A percentile compares a stretch with the other conserved stretches of the same genome.
phyloP scores from a whole-genome alignment of 1,284 basidiomycete genomes.

The Sanghuangporus sanghuang region DNA sequence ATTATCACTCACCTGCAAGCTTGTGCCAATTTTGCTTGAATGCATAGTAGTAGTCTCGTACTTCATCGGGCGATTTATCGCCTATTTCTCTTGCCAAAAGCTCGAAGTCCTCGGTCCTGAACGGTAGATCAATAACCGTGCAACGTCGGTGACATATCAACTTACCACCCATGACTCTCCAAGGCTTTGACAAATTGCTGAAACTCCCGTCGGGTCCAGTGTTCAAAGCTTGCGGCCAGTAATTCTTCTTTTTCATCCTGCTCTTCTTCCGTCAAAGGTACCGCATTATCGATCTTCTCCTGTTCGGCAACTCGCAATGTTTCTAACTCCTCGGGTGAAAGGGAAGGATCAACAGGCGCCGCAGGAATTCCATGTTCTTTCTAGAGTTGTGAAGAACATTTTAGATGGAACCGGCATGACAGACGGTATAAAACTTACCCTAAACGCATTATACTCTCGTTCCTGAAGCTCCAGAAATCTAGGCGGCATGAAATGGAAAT shows the following conservation, averaged over 20 bases:
- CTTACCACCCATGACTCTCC: conserved; percentile 84
- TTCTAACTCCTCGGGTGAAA: conserved; percentile 83
- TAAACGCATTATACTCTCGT: conserved; percentile 79
- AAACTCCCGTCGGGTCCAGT: conserved; percentile 92
- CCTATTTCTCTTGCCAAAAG: conserved; percentile 83
- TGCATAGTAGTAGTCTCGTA: conserved; percentile 76
- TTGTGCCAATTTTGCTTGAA: conserved; percentile 92
- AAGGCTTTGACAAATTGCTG: conserved; percentile 85
- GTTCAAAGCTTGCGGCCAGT: conserved; percentile 77
- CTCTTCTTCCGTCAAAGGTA: conserved; percentile 86
- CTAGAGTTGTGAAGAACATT: conserved; percentile 29
- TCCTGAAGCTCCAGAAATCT: conserved; percentile 84
- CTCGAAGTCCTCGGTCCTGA: conserved; percentile 69
- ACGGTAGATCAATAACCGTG: neutral
- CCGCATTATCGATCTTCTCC: conserved; percentile 83
- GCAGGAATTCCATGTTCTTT: conserved; percentile 74
- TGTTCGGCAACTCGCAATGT: conserved; percentile 79
- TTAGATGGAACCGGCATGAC: neutral
- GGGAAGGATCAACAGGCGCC: conserved; percentile 65
- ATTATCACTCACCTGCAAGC: conserved; percentile 57
- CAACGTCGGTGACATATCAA: conserved; percentile 12
- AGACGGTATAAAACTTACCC: conserved; percentile 38
- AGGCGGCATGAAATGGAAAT: conserved; percentile 96
- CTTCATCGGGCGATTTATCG: conserved; percentile 80
- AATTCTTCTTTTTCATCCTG: conserved; percentile 74